A percentile compares a stretch with the other conserved stretches of the same genome.
Evolutionary conservation across 345 rosid genomes (phyloP).

Genomic region (Rhodamnia argentea): DNA sequence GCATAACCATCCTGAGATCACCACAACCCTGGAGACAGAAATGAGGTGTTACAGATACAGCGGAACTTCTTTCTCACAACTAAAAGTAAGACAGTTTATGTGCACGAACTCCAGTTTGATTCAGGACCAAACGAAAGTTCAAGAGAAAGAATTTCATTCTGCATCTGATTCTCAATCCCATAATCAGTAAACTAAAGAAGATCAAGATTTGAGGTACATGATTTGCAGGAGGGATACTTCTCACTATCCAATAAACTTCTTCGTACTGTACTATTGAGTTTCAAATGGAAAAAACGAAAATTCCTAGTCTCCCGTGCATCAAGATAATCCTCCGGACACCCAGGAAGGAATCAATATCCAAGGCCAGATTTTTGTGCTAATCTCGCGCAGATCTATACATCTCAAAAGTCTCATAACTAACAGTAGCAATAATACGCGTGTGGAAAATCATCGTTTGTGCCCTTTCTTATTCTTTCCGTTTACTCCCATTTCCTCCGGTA

Average conservation of each 20-base stretch:
- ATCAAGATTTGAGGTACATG: neutral
- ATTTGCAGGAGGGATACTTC: neutral
- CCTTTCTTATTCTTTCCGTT: neutral
- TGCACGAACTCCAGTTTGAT: neutral
- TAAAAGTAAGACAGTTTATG: neutral
- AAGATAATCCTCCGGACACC: neutral
- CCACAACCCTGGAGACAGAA: neutral
- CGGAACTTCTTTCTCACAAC: neutral
- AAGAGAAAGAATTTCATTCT: neutral
- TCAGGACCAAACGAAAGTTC: neutral
- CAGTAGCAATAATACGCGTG: neutral
- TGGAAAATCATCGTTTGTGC: neutral
- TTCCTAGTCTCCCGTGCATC: neutral
- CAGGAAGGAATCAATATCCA: neutral
- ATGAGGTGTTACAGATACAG: neutral
- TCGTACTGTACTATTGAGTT: neutral
- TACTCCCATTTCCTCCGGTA: neutral
- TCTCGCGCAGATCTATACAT: neutral
- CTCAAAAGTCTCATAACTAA: neutral
- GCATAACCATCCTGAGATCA: slow-evolving; percentile 1
- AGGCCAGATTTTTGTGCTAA: neutral
- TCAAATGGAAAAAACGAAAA: neutral
- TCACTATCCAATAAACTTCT: neutral
- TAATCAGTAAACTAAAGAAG: neutral
- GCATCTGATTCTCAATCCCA: neutral